Base-by-base conservation (phyloP, 2,329 filamentous ascomycete genomes). In the Penicillium sp. region DNA sequence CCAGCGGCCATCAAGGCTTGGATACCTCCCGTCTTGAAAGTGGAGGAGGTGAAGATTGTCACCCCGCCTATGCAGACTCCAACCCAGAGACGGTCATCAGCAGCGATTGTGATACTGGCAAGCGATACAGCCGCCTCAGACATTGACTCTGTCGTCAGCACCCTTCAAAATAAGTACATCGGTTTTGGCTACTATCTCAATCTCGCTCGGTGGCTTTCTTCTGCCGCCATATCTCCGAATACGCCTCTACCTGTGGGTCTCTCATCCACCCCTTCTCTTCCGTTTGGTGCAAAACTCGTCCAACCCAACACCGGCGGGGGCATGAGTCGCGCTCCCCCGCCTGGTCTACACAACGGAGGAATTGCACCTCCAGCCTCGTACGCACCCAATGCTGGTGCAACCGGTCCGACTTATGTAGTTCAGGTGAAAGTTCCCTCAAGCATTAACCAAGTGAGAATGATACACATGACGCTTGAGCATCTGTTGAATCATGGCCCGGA, bases 401-500 rank as follows among this genome's bases (percentile, higher is more conserved):
- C 81, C 39, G 77, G 73, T 3, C 74, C 88, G 16, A 77, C 84
- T 6, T 70, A 71, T 24, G 84, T 90, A 61, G 87, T 92, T 27
- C 86, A 87, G 1, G 88, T 96, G 11, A 85, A 85, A 57, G 81
- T 88, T 6, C 93, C 93, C 1, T 81, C 83, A 5, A 89, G 97
- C 63, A 83, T 96, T 47, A 88, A 86, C 60, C 88, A 89, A 57
- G 78, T 97, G 1, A 87, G 87, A 54, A 81, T 95, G 43, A 95
- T 97, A 57, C 93, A 97, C 75, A 92, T 89, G 70, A 89, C 92
- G 0, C 82, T 96, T 32, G 93, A 97, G 67, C 83, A 83, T 2
- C 79, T 97, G 0, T 77, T 97, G 8, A 84, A 86, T 21, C 86
- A 94, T 62, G 92, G 92, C 0, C 86, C 90, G 0, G 91, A 94